Conservation (phyloP, 495 filamentous ascomycete species). For the Neurospora africana region DNA sequence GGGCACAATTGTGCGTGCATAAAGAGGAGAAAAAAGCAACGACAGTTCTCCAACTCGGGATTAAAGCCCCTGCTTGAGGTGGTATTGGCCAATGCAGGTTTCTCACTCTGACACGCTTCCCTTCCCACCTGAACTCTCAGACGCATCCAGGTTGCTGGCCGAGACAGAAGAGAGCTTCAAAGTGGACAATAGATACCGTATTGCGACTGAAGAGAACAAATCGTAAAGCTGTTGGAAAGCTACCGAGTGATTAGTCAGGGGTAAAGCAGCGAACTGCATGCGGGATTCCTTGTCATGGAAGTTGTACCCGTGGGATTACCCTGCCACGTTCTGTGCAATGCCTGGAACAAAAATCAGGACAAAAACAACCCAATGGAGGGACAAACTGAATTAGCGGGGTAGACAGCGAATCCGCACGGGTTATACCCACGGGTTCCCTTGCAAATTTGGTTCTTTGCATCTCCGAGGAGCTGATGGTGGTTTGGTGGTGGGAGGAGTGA, state of each 20-base stretch:
- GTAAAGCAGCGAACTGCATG: background rate
- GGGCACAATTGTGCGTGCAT: background rate
- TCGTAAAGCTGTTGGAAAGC: background rate
- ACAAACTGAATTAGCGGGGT: background rate
- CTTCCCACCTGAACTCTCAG: background rate
- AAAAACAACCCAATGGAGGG: background rate
- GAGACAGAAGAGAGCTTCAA: background rate
- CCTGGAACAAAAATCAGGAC: background rate
- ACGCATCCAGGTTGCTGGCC: background rate
- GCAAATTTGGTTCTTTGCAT: conserved; percentile 14
- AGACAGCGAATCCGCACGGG: background rate
- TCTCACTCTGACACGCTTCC: background rate
- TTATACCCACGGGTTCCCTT: conserved; percentile 5
- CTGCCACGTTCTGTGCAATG: background rate
- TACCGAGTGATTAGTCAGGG: background rate
- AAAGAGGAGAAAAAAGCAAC: background rate
- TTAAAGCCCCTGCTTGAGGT: background rate
- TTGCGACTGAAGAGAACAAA: background rate
- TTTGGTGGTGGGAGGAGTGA: background rate
- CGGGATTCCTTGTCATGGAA: background rate
- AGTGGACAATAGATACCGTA: background rate
- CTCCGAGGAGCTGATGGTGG: conserved; percentile 21
- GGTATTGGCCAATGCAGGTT: background rate
- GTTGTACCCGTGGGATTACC: background rate
- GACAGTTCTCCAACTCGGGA: background rate